Evolutionary conservation across 257 asterid genomes (phyloP).

Genomic region (Solanum clarkiae): DNA sequence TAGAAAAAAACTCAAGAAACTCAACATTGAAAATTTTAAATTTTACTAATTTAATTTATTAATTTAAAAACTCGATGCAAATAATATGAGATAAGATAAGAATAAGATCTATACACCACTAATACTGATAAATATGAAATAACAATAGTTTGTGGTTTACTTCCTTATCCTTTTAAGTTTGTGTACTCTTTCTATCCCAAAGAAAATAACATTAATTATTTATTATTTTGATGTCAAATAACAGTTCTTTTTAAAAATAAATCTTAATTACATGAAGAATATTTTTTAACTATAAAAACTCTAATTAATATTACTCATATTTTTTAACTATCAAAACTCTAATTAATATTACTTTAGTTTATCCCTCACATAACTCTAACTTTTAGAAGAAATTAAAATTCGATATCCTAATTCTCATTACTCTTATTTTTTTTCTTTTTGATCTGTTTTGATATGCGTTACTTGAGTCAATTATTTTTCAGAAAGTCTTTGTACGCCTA

Average conservation of each 20-base stretch:
- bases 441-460: background rate
- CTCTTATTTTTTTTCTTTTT: background rate
- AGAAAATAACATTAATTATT: background rate
- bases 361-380: background rate
- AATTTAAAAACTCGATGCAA: too few species aligned
- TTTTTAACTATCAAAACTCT: background rate
- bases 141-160: background rate
- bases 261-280: background rate
- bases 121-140: too few species aligned
- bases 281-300: background rate
- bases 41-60: too few species aligned
- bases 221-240: background rate
- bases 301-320: background rate
- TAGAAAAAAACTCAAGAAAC: too few species aligned
- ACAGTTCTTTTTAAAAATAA: background rate
- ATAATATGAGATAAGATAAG: too few species aligned
- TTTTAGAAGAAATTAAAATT: background rate
- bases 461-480: background rate
- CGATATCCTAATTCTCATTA: background rate
- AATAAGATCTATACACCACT: background rate
- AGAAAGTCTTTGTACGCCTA: accelerated
- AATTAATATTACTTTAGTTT: background rate
- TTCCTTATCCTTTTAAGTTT: background rate
- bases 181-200: background rate
- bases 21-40: too few species aligned